Base-by-base conservation (phyloP, 495 filamentous ascomycete species). In the Penicillium macrosclerotiorum region DNA sequence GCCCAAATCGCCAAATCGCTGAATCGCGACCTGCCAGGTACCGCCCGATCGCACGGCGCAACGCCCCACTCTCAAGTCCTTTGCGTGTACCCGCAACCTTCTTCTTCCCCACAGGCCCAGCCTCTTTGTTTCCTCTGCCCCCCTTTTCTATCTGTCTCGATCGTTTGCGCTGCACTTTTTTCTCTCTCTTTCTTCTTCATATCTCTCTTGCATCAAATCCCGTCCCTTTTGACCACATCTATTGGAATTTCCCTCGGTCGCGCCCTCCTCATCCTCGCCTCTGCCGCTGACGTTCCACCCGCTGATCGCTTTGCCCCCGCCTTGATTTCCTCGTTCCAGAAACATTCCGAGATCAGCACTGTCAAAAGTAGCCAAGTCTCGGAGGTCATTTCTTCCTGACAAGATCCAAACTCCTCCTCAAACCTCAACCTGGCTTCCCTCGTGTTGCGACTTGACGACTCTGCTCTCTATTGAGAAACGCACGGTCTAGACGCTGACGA, bases 51-150 rank as follows among this genome's bases (percentile, higher is more conserved):
- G 41, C 9, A 45, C n/a, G n/a, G 17, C 6, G 22, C n/a, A 38
- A 14, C 7, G 31, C 42, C 20, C 24, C 32, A 20, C 36, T 13
- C 31, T 5, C 5, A 20, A 42, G 36, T 5, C 42, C 41, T 30
- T 31, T 35, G 11, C 11, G n/a, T 12, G 33, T 45, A 33, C 47
- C 40, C 41, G 25, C 25, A 12, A 12, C 25, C 25, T 5, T 30
- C 40, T 27, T 12, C 31, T 47, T 42, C 59, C 52, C 51, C 59
- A 59, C 48, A 49, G 31, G 25, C 49, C 59, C 56, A 59, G 51
- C 58, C 55, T 45, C 55, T 55, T 44, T 55, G 47, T 60, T 59
- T 59, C 32, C 43, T 14, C 27, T 42, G 45, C 41, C 42, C 31
- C 38, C 41, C 29, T 53, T 59, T 46, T 37, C 19, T 12, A 26